Evolutionary conservation across 148 eudicot species (phyloP), one percentile per base, ranked within the genome.

Genomic region (Cornus suecica): DNA sequence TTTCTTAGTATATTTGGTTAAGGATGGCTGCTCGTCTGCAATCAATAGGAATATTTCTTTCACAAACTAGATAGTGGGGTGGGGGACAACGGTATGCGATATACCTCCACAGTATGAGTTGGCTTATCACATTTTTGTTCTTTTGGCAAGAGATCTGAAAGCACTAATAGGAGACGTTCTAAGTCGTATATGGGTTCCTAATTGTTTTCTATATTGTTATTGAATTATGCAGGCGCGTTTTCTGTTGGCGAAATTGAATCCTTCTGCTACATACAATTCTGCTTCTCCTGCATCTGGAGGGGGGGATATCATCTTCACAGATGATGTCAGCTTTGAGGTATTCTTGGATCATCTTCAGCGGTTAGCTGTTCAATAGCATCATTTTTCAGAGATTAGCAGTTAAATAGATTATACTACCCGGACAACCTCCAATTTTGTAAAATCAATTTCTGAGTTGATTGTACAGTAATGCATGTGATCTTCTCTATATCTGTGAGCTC

Each of bases 301-400:
- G 48, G 97, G 93, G 48, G 99, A 94, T 80, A 78, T 92, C 80
- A 81, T 94, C 25, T 94, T 92, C 80, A 92, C 99, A 6, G 99
- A 94, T 75, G 99, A 94, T 80, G 97, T 94, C 72, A 90, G 97
- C 85, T 91, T 90, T 80, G 97, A 92, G 83, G 91, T 91, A 42
- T 94, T 94, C 86, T 79, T 87, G 37, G 93, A 92, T 86, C 98
- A 94, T 76, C 94, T 94, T 42, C 98, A 90, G 82, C 87, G 97
- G 81, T 86, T 94, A 83, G 91, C 89, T 42, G 97, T 92, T 71
- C 92, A 90, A 84, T 90, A 92, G 86, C 61, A 85, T 80, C 85
- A 80, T 78, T 37, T 83, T 80, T 75, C 88, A 82, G 85, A 86
- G 89, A 82, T 86, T 86, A 80, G 88, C 75, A 37, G 86, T 84